Conservation (phyloP, 805 yeast species). For the Schwanniomyces vanrijiae region DNA sequence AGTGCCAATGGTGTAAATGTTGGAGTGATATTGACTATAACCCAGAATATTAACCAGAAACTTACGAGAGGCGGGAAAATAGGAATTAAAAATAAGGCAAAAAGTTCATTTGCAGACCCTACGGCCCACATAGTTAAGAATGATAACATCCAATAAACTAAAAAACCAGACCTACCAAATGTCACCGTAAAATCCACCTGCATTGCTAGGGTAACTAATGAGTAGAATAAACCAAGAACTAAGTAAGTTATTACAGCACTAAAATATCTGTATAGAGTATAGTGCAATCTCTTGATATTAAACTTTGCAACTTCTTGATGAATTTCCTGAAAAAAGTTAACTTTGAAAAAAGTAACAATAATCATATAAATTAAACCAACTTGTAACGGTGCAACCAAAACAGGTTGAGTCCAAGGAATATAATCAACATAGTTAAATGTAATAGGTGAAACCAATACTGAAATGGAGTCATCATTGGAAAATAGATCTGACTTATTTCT, state of each 20-base stretch:
- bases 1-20: conserved; percentile 49
- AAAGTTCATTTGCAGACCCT: conserved; percentile 72
- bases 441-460: conserved; percentile 32
- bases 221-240: conserved; percentile 56
- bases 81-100: conserved; percentile 51
- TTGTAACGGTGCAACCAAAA: conserved; percentile 65
- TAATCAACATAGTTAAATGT: conserved; percentile 41
- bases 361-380: conserved; percentile 74
- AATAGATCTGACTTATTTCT: conserved; percentile 13
- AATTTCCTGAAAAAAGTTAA: conserved; percentile 56
- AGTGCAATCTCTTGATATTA: conserved; percentile 43
- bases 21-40: conserved; percentile 65
- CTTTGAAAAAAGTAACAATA: conserved; percentile 71
- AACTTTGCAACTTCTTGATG: conserved; percentile 49
- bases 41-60: conserved; percentile 72
- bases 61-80: conserved; percentile 65
- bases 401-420: conserved; percentile 50
- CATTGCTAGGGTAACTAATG: conserved; percentile 64
- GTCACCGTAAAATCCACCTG: conserved; percentile 59
- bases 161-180: conserved; percentile 69
- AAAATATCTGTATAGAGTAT: conserved; percentile 51
- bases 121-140: conserved; percentile 72
- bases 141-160: conserved; percentile 70
- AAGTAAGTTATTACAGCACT: conserved; percentile 53
- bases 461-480: conserved; percentile 11